Percentiles rank a stretch among this genome's conserved stretches.
Evolutionary conservation across 2,329 filamentous ascomycete genomes (phyloP).

Genomic region (Trichophaea hybrida): DNA sequence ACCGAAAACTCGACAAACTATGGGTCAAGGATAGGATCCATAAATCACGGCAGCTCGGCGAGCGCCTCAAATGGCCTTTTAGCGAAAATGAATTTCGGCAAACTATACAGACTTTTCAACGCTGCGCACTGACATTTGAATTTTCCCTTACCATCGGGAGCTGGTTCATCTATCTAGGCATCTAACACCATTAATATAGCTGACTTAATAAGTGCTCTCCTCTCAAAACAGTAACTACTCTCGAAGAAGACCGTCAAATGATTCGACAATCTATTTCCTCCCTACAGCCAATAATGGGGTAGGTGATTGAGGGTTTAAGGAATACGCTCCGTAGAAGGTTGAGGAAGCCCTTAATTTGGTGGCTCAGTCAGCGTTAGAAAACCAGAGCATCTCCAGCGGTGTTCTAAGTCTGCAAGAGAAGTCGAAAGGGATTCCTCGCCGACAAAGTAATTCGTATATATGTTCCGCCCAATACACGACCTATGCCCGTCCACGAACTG

Average conservation of each 20-base stretch:
- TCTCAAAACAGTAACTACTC: no score
- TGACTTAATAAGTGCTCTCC: no score
- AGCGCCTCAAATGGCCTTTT: not conserved
- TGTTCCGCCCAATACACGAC: no score
- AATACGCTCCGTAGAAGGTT: no score
- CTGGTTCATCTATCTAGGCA: not conserved
- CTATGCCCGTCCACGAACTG: no score
- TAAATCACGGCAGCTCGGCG: not conserved
- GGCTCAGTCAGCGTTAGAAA: not conserved
- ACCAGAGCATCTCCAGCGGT: not conserved
- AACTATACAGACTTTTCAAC: not conserved
- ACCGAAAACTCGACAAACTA: not conserved
- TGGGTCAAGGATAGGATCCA: not conserved
- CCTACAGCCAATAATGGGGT: no score
- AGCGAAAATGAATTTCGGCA: not conserved
- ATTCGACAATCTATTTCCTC: no score
- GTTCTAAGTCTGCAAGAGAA: not conserved
- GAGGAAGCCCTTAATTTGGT: no score
- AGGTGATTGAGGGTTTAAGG: no score
- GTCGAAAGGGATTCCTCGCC: not conserved
- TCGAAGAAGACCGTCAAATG: no score
- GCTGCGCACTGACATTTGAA: not conserved
- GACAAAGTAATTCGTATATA: not conserved
- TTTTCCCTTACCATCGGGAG: not conserved
- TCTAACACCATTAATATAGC: no score